Percentiles rank a stretch among this genome's conserved stretches.
phyloP scores from a whole-genome alignment of 2,329 filamentous ascomycete species.

The Myotisia sp. region DNA sequence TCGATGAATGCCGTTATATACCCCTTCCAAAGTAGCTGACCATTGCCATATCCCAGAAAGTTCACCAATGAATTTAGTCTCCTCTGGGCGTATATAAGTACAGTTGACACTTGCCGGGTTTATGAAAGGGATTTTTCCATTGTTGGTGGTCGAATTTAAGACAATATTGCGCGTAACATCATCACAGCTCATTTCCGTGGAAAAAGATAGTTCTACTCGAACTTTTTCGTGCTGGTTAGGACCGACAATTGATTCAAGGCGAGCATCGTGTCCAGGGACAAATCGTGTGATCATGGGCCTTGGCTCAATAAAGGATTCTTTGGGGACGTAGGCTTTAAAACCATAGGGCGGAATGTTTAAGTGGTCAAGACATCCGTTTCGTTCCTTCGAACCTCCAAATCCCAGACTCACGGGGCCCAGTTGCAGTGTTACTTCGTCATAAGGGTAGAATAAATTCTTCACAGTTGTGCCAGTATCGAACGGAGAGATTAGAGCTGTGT shows the following conservation, averaged over 20 bases:
- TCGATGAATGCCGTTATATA: conserved; percentile 47
- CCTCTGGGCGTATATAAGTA: conserved; percentile 23
- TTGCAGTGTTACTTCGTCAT: conserved; percentile 41
- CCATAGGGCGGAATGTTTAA: conserved; percentile 43
- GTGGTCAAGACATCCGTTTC: conserved; percentile 42
- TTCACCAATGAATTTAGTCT: conserved; percentile 33
- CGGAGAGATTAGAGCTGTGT: conserved; percentile 41
- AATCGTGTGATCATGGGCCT: conserved; percentile 47
- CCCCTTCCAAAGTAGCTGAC: conserved; percentile 38
- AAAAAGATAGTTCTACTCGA: conserved; percentile 44
- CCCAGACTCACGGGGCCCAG: conserved; percentile 33
- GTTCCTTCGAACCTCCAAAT: conserved; percentile 33
- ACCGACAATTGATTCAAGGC: conserved; percentile 36
- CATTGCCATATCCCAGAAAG: conserved; percentile 42
- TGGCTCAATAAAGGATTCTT: conserved; percentile 36
- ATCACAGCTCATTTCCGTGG: conserved; percentile 47
- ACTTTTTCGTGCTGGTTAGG: conserved; percentile 32
- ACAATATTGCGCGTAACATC: conserved; percentile 37
- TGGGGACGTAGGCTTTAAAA: conserved; percentile 47
- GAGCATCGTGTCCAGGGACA: conserved; percentile 46
- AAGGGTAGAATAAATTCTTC: conserved; percentile 50
- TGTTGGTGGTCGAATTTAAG: conserved; percentile 40
- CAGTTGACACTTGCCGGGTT: conserved; percentile 35
- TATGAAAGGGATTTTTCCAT: conserved; percentile 31
- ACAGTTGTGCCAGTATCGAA: conserved; percentile 42